phyloP scores from a whole-genome alignment of 2,329 filamentous ascomycete genomes.

The Microdochium nivale region DNA sequence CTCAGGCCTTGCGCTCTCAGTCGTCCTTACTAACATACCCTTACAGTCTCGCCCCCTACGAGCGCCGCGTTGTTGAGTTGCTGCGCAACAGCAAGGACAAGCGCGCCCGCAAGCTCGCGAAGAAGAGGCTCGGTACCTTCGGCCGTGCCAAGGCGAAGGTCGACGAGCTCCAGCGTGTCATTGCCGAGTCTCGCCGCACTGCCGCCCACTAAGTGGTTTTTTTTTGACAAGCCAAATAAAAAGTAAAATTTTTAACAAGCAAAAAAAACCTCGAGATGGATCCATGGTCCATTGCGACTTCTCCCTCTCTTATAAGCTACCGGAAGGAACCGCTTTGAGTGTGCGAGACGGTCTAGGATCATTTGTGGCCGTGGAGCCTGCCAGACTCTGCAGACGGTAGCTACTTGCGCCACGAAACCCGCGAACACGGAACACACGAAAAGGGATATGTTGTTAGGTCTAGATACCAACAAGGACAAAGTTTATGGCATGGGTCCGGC shows the following conservation, averaged over 20 bases:
- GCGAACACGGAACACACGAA: neutral
- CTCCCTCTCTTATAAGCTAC: no score
- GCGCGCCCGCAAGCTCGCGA: conserved; percentile 96
- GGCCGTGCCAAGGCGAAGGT: conserved; percentile 99
- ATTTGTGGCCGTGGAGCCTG: neutral
- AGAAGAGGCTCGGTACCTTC: conserved; percentile 99
- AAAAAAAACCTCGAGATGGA: neutral
- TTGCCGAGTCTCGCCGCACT: conserved; percentile 77
- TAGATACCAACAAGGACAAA: conserved; percentile 1
- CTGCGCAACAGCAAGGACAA: conserved; percentile 99
- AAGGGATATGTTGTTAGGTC: neutral
- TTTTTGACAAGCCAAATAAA: neutral
- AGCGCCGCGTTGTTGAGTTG: conserved; percentile 98
- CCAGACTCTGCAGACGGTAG: neutral
- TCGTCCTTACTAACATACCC: conserved; percentile 22
- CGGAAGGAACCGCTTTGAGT: no score
- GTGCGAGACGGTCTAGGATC: no score
- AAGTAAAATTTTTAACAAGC: neutral
- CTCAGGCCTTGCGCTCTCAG: no score
- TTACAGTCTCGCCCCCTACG: conserved; percentile 72
- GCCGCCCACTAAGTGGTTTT: conserved; percentile 42
- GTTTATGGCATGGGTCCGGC: neutral
- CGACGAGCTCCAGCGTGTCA: conserved; percentile 96
- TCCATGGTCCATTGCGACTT: neutral
- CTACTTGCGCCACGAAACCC: neutral